A percentile compares a stretch with the other conserved stretches of the same genome.
Evolutionary conservation across 2,329 filamentous ascomycete species (phyloP).

Genomic region (Colletotrichum sp.): DNA sequence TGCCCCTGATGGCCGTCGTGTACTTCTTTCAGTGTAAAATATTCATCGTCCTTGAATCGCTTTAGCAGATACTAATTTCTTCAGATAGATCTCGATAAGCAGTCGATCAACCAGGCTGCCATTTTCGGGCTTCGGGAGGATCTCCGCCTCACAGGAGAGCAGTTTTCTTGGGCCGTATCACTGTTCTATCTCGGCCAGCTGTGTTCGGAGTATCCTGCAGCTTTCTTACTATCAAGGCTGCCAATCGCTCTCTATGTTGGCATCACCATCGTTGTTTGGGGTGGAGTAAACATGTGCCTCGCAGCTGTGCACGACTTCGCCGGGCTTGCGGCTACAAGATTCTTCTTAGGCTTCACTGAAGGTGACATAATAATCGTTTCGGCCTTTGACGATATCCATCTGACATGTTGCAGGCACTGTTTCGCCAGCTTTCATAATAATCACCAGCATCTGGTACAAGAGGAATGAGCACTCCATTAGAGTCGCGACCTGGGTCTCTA

Average conservation of each 20-base stretch:
- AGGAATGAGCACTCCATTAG: constrained; percentile 32
- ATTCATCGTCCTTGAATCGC: too few species aligned
- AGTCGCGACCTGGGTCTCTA: constrained; percentile 31
- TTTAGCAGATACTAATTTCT: not conserved
- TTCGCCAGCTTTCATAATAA: constrained; percentile 35
- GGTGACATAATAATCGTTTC: not conserved
- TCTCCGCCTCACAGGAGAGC: constrained; percentile 1
- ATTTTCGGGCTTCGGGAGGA: constrained; percentile 10
- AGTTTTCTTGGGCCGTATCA: constrained; percentile 19
- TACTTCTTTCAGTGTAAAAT: constrained; percentile 23
- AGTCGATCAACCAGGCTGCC: constrained; percentile 10
- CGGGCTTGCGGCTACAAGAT: constrained; percentile 26
- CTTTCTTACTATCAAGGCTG: constrained; percentile 11
- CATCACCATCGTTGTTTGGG: constrained; percentile 24
- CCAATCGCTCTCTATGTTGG: constrained; percentile 19
- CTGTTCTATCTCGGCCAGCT: constrained; percentile 21
- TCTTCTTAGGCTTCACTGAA: constrained; percentile 33
- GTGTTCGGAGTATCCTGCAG: constrained; percentile 12
- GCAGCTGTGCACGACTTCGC: constrained; percentile 25
- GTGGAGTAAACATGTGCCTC: constrained; percentile 28
- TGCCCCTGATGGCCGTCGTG: constrained; percentile 22
- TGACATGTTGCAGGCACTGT: constrained; percentile 21
- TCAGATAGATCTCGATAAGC: constrained; percentile 21
- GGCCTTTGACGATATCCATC: not conserved
- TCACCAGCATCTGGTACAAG: constrained; percentile 35